Evolutionary conservation across 2,329 filamentous ascomycete genomes (phyloP).

Genomic region (Thermoascus crustaceus): DNA sequence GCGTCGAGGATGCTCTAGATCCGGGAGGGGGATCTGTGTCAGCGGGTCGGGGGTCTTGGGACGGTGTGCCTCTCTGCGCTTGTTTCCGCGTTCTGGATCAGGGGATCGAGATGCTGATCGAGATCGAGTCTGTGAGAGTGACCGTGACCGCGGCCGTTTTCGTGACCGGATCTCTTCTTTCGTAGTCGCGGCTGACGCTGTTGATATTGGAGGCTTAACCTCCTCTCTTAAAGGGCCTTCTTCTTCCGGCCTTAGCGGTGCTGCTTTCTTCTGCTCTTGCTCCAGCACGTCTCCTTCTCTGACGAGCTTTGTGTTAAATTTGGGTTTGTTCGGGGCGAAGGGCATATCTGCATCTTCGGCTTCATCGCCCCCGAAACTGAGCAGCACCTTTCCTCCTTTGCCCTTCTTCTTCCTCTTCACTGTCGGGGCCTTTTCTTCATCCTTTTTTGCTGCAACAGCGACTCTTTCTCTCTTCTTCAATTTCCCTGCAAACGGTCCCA

Average conservation of each 20-base stretch:
- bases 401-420: conserved; percentile 35
- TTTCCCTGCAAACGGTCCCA: conserved; percentile 39
- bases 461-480: conserved; percentile 34
- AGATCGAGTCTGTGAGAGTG: conserved; percentile 24
- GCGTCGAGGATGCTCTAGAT: conserved; percentile 35
- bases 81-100: conserved; percentile 13
- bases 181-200: conserved; percentile 6
- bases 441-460: conserved; percentile 19
- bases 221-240: conserved; percentile 9
- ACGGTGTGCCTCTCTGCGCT: conserved; percentile 23
- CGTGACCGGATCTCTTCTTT: conserved; percentile 10
- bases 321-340: conserved; percentile 36
- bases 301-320: conserved; percentile 41
- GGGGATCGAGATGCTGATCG: conserved; percentile 26
- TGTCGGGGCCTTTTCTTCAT: conserved; percentile 17
- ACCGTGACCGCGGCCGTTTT: conserved; percentile 29
- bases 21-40: conserved; percentile 36
- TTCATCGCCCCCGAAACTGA: conserved; percentile 42
- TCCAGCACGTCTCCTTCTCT: conserved; percentile 20
- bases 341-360: conserved; percentile 28
- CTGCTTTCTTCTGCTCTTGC: conserved; percentile 8
- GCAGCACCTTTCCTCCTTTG: conserved; percentile 35
- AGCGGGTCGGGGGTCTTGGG: conserved; percentile 34
- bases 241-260: conserved; percentile 5
- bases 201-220: too few relatives aligned